These are phyloP conservation scores for Porphyra umbilicalis DNA, from an alignment of 31 red algal species.

Conservation along the genomic window DNA sequence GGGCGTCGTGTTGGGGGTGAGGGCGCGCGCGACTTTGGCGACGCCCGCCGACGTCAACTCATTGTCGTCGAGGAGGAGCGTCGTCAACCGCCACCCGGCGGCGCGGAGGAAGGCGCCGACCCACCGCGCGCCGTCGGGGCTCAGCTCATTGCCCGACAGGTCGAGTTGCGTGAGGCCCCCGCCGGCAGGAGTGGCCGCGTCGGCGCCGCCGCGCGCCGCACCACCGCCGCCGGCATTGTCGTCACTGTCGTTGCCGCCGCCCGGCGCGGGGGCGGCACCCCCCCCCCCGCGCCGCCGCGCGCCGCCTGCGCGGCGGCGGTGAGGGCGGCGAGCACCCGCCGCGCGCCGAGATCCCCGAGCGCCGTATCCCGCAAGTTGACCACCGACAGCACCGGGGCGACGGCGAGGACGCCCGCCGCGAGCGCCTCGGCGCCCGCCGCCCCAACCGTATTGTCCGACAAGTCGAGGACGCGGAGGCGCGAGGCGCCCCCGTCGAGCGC, in stretches of 20 bases:
- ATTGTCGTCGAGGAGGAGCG: conserved; percentile 70
- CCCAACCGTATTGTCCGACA: conserved; percentile 82
- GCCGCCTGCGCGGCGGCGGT: conserved; percentile 28
- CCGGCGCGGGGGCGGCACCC: neutral
- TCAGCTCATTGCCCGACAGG: conserved; percentile 74
- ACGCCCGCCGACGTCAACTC: conserved; percentile 64
- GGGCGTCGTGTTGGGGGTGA: neutral
- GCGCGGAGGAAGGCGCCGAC: conserved; percentile 32
- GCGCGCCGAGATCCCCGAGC: conserved; percentile 66
- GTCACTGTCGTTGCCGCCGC: neutral
- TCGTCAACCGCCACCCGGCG: conserved; percentile 13
- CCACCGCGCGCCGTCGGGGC: conserved; percentile 19
- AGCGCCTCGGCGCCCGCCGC: conserved; percentile 56
- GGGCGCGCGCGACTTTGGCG: conserved; percentile 27
- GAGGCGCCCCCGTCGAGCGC: conserved; percentile 1
- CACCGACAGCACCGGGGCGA: conserved; percentile 38
- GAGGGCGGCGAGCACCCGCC: conserved; percentile 35
- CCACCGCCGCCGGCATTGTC: neutral
- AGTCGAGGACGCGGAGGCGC: conserved; percentile 42
- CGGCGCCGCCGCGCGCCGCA: neutral
- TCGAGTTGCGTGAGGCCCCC: conserved; percentile 19
- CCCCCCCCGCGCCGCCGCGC: conserved; percentile 13
- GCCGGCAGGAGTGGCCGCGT: too few relatives aligned
- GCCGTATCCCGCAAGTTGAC: conserved; percentile 54
- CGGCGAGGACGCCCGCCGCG: conserved; percentile 23